These are phyloP conservation scores for Populus deltoides DNA, from an alignment of 345 rosid species.

Conservation along the genomic window DNA sequence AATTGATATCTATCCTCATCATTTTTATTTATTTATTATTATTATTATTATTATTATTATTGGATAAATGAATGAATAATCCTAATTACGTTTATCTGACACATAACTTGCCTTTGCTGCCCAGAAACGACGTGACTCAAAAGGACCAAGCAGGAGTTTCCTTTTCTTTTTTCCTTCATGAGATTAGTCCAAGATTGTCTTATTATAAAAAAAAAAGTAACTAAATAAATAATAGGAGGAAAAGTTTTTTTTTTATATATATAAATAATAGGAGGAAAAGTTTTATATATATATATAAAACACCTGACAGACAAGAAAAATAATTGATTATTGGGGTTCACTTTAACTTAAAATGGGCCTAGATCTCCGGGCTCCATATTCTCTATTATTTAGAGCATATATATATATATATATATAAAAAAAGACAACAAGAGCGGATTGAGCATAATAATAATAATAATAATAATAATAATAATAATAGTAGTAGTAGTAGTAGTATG, in stretches of 20 bases:
- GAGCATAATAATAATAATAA: not conserved
- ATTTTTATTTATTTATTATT: not conserved
- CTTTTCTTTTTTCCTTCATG: too few species aligned
- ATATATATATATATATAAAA: too few species aligned
- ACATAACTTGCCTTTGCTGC: not conserved
- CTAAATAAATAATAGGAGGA: not conserved
- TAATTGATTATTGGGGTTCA: not conserved
- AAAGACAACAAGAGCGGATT: not conserved
- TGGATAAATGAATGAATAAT: not conserved
- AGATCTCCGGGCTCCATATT: conserved; percentile 36
- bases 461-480: too few species aligned
- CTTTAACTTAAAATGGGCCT: conserved; percentile 14
- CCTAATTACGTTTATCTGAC: not conserved
- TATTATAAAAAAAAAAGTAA: not conserved
- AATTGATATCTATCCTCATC: not conserved
- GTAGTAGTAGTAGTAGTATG: too few species aligned
- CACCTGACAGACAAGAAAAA: not conserved
- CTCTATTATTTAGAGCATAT: conserved; percentile 4
- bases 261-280: not conserved
- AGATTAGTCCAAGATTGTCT: not conserved
- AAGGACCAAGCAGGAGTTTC: too few species aligned
- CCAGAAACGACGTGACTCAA: not conserved
- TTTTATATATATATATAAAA: too few species aligned
- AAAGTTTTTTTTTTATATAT: not conserved
- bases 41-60: too few species aligned